A percentile compares a stretch with the other conserved stretches of the same genome.
phyloP scores from a whole-genome alignment of 139 green algal genomes.

The Yamagishiella unicocca region DNA sequence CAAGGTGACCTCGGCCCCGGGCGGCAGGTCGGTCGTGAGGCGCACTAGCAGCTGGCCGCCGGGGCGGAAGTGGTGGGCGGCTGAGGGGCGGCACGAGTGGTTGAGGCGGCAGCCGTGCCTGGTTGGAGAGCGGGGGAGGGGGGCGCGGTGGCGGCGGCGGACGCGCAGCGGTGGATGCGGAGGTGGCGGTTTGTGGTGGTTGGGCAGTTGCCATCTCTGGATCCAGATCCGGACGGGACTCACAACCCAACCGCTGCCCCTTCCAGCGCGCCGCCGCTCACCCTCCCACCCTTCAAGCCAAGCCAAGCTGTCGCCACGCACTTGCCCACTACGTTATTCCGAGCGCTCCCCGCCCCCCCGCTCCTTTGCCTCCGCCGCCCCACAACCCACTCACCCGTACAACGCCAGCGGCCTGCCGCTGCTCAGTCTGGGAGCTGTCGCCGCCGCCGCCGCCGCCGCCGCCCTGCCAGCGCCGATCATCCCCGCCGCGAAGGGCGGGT shows the following conservation, averaged over 20 bases:
- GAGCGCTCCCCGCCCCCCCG: no score
- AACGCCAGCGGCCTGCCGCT: constrained; percentile 17
- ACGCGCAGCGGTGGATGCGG: background rate
- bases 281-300: no score
- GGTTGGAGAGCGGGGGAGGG: background rate
- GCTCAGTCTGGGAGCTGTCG: no score
- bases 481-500: constrained; percentile 18
- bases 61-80: constrained; percentile 31
- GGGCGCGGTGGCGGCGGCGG: no score
- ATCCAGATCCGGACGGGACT: no score
- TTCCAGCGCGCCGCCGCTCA: no score
- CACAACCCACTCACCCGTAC: constrained; percentile 34
- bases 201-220: no score
- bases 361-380: no score
- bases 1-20: background rate
- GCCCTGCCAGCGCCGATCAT: background rate
- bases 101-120: constrained; percentile 36
- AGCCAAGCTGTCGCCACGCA: no score
- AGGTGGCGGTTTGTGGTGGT: background rate
- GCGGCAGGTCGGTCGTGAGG: background rate
- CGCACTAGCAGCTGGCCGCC: constrained; percentile 32
- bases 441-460: background rate
- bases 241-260: no score
- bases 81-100: constrained; percentile 52
- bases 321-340: no score